phyloP scores from a whole-genome alignment of 805 yeast genomes.

The Candida cerambycidarum region DNA sequence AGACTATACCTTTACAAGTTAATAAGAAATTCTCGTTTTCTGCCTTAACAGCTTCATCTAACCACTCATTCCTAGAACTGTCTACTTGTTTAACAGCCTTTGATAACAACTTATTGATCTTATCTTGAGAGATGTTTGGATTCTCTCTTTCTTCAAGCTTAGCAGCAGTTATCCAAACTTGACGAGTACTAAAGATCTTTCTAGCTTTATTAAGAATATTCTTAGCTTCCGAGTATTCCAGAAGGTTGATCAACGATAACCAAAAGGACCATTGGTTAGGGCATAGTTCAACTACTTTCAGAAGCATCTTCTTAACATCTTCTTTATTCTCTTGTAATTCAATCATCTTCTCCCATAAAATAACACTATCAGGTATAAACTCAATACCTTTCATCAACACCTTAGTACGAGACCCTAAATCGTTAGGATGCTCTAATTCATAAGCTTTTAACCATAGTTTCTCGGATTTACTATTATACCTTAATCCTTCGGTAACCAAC shows the following conservation, averaged over 20 bases:
- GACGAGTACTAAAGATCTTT: slow-evolving; percentile 46
- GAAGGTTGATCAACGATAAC: slow-evolving; percentile 54
- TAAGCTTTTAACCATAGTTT: slow-evolving; percentile 73
- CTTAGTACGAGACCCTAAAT: slow-evolving; percentile 49
- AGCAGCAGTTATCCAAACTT: slow-evolving; percentile 70
- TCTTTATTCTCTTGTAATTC: slow-evolving; percentile 54
- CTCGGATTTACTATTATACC: slow-evolving; percentile 53
- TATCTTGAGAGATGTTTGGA: slow-evolving; percentile 38
- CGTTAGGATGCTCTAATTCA: slow-evolving; percentile 56
- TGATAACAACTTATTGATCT: slow-evolving; percentile 47
- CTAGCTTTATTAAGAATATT: slow-evolving; percentile 60
- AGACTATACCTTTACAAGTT: slow-evolving; percentile 56
- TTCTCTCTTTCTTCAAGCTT: slow-evolving; percentile 62
- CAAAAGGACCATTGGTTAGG: slow-evolving; percentile 68
- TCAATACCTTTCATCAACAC: slow-evolving; percentile 73
- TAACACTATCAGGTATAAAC: slow-evolving; percentile 52
- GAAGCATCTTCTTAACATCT: slow-evolving; percentile 53
- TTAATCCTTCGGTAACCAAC: slow-evolving; percentile 66
- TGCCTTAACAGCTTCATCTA: slow-evolving; percentile 52
- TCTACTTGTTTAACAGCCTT: slow-evolving; percentile 47
- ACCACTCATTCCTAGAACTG: slow-evolving; percentile 46
- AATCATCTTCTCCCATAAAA: slow-evolving; percentile 70
- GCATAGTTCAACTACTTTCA: slow-evolving; percentile 66
- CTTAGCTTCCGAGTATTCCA: slow-evolving; percentile 50
- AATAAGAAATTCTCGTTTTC: slow-evolving; percentile 46